A percentile compares a stretch with the other conserved stretches of the same genome.
Evolutionary conservation across 352 stramenopile species (phyloP).

Genomic region (Achlya hypogyna): DNA sequence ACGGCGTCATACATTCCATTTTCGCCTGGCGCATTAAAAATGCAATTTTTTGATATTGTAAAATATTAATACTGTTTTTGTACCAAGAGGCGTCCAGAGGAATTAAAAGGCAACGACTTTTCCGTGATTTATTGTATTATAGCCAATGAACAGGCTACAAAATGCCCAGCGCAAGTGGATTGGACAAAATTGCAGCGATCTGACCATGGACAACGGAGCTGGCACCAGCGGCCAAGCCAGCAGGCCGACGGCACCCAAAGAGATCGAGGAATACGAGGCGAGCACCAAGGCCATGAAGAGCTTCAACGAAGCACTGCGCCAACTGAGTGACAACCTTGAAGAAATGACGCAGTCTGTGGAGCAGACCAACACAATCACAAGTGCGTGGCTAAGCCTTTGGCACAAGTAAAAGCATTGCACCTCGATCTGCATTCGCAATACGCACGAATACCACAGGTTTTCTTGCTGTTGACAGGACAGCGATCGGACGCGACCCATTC

Average conservation of each 20-base stretch:
- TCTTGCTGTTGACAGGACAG: too few relatives aligned
- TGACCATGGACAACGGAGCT: not conserved
- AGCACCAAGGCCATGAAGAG: slow-evolving; percentile 10
- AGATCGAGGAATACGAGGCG: slow-evolving; percentile 17
- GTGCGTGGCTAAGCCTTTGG: slow-evolving; percentile 12
- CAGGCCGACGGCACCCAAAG: not conserved
- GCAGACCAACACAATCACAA: slow-evolving; percentile 15
- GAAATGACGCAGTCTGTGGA: slow-evolving; percentile 18
- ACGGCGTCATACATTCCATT: not conserved
- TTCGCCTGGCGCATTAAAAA: not conserved
- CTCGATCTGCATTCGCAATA: too few relatives aligned
- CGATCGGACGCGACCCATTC: too few relatives aligned
- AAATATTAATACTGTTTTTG: not conserved
- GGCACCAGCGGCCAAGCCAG: not conserved
- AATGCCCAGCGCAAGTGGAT: not conserved
- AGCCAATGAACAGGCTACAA: not conserved
- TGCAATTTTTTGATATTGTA: not conserved
- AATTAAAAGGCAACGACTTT: not conserved
- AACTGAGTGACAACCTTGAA: slow-evolving; percentile 18
- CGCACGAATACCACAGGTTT: too few relatives aligned
- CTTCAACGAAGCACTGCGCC: slow-evolving; percentile 12
- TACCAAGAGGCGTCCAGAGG: not conserved
- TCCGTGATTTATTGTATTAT: not conserved
- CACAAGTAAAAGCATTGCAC: slow-evolving; percentile 4
- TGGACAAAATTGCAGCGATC: not conserved